Evolutionary conservation across 208 protist genomes (phyloP).

Genomic region (Angomonas ambiguus): DNA sequence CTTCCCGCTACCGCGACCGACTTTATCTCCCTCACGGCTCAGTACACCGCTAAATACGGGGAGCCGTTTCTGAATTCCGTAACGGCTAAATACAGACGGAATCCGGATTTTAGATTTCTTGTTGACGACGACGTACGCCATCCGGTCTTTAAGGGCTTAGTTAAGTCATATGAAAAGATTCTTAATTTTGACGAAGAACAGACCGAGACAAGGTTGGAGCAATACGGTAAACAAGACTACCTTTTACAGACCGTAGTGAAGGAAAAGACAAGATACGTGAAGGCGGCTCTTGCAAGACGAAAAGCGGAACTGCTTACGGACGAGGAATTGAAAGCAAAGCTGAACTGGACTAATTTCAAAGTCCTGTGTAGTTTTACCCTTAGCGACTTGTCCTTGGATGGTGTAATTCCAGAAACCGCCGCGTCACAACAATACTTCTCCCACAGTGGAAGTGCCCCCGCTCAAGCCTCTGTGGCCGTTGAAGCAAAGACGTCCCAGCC

Average conservation of each 20-base stretch:
- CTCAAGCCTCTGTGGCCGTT: neutral
- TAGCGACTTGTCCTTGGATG: conserved; percentile 72
- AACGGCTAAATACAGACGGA: conserved; percentile 49
- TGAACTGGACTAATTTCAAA: conserved; percentile 80
- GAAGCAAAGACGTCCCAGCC: neutral
- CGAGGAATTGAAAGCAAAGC: conserved; percentile 70
- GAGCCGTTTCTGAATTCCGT: conserved; percentile 63
- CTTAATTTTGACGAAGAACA: conserved; percentile 59
- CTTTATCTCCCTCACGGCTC: conserved; percentile 69
- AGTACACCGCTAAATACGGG: conserved; percentile 88
- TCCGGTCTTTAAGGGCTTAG: conserved; percentile 60
- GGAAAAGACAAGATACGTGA: conserved; percentile 74
- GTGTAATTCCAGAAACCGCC: conserved; percentile 53
- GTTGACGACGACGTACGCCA: conserved; percentile 72
- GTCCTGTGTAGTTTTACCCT: conserved; percentile 66
- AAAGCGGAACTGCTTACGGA: conserved; percentile 82
- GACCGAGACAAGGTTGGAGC: conserved; percentile 72
- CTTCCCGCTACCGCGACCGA: conserved; percentile 63
- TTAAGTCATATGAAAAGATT: conserved; percentile 73
- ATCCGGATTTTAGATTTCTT: conserved; percentile 72
- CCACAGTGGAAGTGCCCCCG: neutral
- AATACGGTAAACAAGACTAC: conserved; percentile 34
- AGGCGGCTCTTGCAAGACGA: conserved; percentile 65
- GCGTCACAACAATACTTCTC: conserved; percentile 22
- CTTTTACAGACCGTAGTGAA: conserved; percentile 53